Percentiles rank a stretch among this genome's conserved stretches.
Evolutionary conservation across 1,139 yeast species (phyloP).

Genomic region (Hyphopichia wangnamkhiaoensis): DNA sequence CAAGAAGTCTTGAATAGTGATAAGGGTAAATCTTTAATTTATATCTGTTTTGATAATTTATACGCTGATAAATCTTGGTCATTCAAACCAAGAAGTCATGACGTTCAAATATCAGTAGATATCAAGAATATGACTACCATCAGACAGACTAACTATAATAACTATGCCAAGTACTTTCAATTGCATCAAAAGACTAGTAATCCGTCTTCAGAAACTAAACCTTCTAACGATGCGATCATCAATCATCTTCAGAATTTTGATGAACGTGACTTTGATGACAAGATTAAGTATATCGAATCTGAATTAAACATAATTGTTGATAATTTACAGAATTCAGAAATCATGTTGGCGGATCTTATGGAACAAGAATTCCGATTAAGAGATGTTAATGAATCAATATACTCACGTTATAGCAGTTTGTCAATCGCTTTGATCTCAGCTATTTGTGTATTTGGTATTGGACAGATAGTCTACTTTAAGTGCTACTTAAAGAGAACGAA

Average conservation of each 20-base stretch:
- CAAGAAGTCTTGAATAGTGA: constrained; percentile 21
- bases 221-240: constrained; percentile 5
- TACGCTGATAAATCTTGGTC: constrained; percentile 48
- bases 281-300: constrained; percentile 27
- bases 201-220: constrained; percentile 3
- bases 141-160: constrained; percentile 36
- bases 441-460: constrained; percentile 30
- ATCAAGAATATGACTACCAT: constrained; percentile 36
- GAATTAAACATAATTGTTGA: constrained; percentile 35
- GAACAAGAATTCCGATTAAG: constrained; percentile 38
- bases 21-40: constrained; percentile 31
- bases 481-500: constrained; percentile 29
- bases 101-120: constrained; percentile 36
- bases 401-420: constrained; percentile 30
- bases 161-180: constrained; percentile 37
- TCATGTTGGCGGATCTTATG: constrained; percentile 28
- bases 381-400: constrained; percentile 44
- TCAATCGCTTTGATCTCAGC: constrained; percentile 27
- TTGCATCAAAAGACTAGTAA: constrained; percentile 13
- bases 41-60: constrained; percentile 46
- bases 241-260: constrained; percentile 18
- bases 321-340: constrained; percentile 28
- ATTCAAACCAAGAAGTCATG: constrained; percentile 32
- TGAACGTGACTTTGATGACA: constrained; percentile 34
- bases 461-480: constrained; percentile 31